Evolutionary conservation across 352 stramenopile genomes (phyloP).

Genomic region (Hyphochytrium catenoides): DNA sequence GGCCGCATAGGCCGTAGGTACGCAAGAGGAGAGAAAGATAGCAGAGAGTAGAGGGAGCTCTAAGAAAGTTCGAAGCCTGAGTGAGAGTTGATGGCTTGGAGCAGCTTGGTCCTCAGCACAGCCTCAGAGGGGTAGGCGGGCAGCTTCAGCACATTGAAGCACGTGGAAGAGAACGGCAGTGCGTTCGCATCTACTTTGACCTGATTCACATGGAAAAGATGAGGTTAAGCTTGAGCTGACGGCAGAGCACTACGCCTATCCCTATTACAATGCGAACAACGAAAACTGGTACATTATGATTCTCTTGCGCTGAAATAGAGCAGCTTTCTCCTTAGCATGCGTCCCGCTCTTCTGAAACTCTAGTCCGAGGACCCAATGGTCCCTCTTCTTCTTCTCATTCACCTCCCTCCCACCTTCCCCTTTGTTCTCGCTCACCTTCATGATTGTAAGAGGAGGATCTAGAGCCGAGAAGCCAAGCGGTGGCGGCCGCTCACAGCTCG

Average conservation of each 20-base stretch:
- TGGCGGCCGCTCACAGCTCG: constrained; percentile 78
- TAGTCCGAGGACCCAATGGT: too few relatives aligned
- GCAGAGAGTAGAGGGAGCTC: too few relatives aligned
- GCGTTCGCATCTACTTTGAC: constrained; percentile 45
- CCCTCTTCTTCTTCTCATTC: too few relatives aligned
- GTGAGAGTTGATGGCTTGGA: constrained; percentile 74
- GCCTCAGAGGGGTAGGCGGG: constrained; percentile 85
- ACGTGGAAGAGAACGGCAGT: constrained; percentile 78
- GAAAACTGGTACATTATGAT: too few relatives aligned
- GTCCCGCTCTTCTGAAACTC: too few relatives aligned
- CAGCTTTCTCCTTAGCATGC: too few relatives aligned
- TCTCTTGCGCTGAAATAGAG: too few relatives aligned
- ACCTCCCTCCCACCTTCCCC: constrained; percentile 13
- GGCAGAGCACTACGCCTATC: too few relatives aligned
- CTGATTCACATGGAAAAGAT: constrained; percentile 22
- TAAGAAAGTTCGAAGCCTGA: constrained; percentile 92
- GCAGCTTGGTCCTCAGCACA: constrained; percentile 72
- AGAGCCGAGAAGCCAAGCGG: constrained; percentile 77
- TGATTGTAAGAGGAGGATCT: constrained; percentile 79
- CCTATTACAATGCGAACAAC: too few relatives aligned
- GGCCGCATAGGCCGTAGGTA: too few relatives aligned
- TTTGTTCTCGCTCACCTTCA: constrained; percentile 18
- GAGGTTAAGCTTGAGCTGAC: too few relatives aligned
- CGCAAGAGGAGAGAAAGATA: too few relatives aligned
- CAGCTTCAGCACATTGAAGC: constrained; percentile 93